Percentiles rank a stretch among this genome's conserved stretches.
Evolutionary conservation across 2,329 filamentous ascomycete species (phyloP).

Genomic region (Hansfordia pulvinata): DNA sequence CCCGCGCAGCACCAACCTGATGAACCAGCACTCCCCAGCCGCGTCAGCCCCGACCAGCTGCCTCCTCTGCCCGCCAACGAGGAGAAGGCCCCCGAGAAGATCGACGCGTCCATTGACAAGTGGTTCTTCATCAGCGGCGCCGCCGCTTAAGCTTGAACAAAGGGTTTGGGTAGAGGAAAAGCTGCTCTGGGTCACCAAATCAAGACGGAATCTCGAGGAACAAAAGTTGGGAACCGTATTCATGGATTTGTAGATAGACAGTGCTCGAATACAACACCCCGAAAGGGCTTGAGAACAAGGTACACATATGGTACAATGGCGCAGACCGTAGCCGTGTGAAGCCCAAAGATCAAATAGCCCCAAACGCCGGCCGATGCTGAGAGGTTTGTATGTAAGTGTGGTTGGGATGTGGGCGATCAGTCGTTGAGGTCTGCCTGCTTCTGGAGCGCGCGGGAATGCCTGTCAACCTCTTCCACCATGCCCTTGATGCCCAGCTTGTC

Average conservation of each 20-base stretch:
- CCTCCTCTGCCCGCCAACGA: slow-evolving; percentile 66
- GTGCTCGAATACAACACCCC: slow-evolving; percentile 5
- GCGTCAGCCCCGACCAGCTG: slow-evolving; percentile 55
- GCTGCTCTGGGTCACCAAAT: slow-evolving; percentile 4
- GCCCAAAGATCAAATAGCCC: too few relatives aligned
- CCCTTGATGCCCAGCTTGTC: slow-evolving; percentile 74
- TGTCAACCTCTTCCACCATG: slow-evolving; percentile 76
- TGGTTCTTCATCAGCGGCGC: slow-evolving; percentile 99
- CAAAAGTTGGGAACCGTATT: too few relatives aligned
- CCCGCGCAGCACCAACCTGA: slow-evolving; percentile 60
- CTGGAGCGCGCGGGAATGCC: slow-evolving; percentile 72
- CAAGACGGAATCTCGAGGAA: too few relatives aligned
- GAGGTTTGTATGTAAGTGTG: too few relatives aligned
- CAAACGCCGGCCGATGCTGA: slow-evolving; percentile 12
- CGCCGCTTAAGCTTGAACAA: slow-evolving; percentile 48
- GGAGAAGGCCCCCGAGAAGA: slow-evolving; percentile 73
- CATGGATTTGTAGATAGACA: slow-evolving; percentile 4
- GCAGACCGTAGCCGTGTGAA: too few relatives aligned
- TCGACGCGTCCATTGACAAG: slow-evolving; percentile 96
- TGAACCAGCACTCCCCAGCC: slow-evolving; percentile 62
- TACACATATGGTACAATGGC: too few relatives aligned
- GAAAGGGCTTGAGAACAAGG: neutral
- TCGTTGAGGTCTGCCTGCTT: slow-evolving; percentile 68
- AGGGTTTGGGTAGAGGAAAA: slow-evolving; percentile 12
- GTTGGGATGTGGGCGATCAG: too few relatives aligned